Base-by-base conservation (phyloP, 1,284 basidiomycete species). In the Ceratobasidium sp. region DNA sequence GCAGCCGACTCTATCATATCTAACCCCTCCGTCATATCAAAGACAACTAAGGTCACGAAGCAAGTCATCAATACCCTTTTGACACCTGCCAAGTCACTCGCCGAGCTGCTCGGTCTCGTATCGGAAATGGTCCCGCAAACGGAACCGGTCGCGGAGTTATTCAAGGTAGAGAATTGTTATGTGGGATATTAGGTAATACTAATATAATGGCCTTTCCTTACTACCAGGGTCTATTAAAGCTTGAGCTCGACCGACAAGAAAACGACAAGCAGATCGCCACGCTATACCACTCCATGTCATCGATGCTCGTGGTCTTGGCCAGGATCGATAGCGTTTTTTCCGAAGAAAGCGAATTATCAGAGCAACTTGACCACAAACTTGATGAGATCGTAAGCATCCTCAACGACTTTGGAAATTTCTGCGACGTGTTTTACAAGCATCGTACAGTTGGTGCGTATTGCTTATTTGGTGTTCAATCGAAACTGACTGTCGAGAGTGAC, bases 341-440 rank as follows among this genome's bases (percentile, higher is more conserved):
- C 8, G 29, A 29, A 15, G 32, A 64, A 52, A 31, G 13, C 22
- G 62, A 65, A 6, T 17, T 65, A 20, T 35, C 34, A 5, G 62
- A 53, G 15, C n/a, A 42, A 32, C 38, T 65, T 1, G 38, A 65
- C 29, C 49, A 54, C 15, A 65, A 54, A 20, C 62, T 65, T 20
- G 62, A 65, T 22, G 62, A 65, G 25, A 53, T 65, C n/a, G 62
- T 65, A 25, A 54, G 45, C 25, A 20, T 54, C 10, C 35, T 65
- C 17, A 65, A 65, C 32, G 62, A 54, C 7, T 65, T 65, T 31
- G 62, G 62, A 29, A 65, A 65, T 27, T 65, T 65, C 50, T 53
- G 62, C 25, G 62, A 65, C n/a, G 49, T 65, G 17, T 65, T 42
- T 25, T 65, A 65, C 17, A 65, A 65, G 38, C 49, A 65, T 43